Evolutionary conservation across 2,329 filamentous ascomycete genomes (phyloP).

Genomic region (Cercospora janseana): DNA sequence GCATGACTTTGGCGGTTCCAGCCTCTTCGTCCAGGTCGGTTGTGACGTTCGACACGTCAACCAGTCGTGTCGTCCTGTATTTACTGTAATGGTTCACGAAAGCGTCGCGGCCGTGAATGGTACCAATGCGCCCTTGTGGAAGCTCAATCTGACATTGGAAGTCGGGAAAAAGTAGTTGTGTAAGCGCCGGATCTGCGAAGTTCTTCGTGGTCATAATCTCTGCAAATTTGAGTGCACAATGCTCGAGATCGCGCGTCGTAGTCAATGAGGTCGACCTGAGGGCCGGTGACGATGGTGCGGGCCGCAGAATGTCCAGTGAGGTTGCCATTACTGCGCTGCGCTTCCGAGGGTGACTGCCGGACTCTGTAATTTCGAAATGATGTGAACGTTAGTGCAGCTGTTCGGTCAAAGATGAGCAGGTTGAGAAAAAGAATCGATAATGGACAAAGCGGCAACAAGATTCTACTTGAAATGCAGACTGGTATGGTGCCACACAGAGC

Average conservation of each 20-base stretch:
- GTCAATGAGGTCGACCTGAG: background rate
- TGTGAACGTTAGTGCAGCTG: background rate
- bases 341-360: background rate
- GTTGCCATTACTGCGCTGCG: constrained; percentile 14
- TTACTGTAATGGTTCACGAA: constrained; percentile 13
- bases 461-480: background rate
- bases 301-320: constrained; percentile 22
- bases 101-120: constrained; percentile 1
- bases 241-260: constrained; percentile 11
- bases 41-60: constrained; percentile 15
- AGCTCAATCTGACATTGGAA: constrained; percentile 17
- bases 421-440: background rate
- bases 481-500: background rate
- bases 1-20: constrained; percentile 18
- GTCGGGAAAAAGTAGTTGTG: constrained; percentile 9
- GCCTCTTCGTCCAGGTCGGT: constrained; percentile 17
- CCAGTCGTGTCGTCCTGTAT: background rate
- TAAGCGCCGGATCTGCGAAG: constrained; percentile 7
- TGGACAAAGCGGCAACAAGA: background rate
- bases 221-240: constrained; percentile 4
- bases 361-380: background rate
- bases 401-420: background rate
- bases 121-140: background rate
- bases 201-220: constrained; percentile 6
- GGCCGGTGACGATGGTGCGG: constrained; percentile 14